A percentile compares a stretch with the other conserved stretches of the same genome.
Evolutionary conservation across 768 basidiomycete species (phyloP).

Genomic region (Cyathus striatus): DNA sequence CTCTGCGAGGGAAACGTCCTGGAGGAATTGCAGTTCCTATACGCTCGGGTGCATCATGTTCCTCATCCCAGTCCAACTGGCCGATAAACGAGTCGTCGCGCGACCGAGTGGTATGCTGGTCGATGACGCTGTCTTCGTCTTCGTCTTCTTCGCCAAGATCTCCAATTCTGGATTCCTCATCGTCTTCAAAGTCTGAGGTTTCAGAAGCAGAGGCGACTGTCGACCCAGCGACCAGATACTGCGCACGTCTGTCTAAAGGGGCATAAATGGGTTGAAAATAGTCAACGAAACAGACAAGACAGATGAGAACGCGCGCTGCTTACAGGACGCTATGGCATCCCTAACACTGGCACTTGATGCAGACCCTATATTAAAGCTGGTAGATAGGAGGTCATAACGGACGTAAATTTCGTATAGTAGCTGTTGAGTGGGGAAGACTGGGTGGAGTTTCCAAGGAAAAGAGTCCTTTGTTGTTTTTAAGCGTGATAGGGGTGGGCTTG

Average conservation of each 20-base stretch:
- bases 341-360: slow-evolving; percentile 44
- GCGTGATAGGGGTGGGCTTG: neutral
- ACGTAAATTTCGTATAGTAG: too few relatives aligned
- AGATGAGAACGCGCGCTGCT: slow-evolving; percentile 12
- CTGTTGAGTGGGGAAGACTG: neutral
- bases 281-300: neutral
- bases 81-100: slow-evolving; percentile 21
- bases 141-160: slow-evolving; percentile 15
- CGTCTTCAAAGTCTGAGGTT: slow-evolving; percentile 28
- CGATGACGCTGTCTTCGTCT: slow-evolving; percentile 3
- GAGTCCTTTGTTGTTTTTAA: too few relatives aligned
- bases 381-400: slow-evolving; percentile 45
- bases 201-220: slow-evolving; percentile 48
- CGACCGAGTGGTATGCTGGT: slow-evolving; percentile 6
- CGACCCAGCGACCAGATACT: slow-evolving; percentile 59
- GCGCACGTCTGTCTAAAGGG: slow-evolving; percentile 61
- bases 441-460: too few relatives aligned
- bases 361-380: slow-evolving; percentile 39
- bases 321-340: slow-evolving; percentile 60
- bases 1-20: neutral
- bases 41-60: slow-evolving; percentile 10
- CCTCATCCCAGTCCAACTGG: slow-evolving; percentile 28
- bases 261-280: slow-evolving; percentile 5
- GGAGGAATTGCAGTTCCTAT: neutral
- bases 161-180: slow-evolving; percentile 20